Evolutionary conservation across 176 grass and related monocot species (phyloP), one percentile per base, ranked within the genome.

Genomic region (Thalia dealbata): DNA sequence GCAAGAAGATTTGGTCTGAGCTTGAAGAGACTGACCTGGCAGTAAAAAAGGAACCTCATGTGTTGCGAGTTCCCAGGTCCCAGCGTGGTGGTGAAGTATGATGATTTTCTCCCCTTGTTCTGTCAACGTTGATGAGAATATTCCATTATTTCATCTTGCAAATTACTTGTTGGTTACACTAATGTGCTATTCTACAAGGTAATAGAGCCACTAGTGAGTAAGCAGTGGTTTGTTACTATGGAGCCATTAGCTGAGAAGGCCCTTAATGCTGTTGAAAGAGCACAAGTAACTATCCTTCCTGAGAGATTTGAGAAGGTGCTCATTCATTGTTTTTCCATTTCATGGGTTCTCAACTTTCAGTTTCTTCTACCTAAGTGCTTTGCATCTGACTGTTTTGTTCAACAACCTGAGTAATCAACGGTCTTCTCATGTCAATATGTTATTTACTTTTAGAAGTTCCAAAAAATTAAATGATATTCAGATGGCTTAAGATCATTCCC

Each of bases 211-310:
- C 84, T 97, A 67, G 91, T 97, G 82, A 97, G 93, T 81, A 97
- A 97, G 51, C 93, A 97, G 45, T 97, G 93, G 93, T 92, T 97
- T 97, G 89, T 97, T 78, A 86, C 89, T 15, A 97, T 97, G 93
- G 93, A 97, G 44, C 85, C 85, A 73, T 77, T 97, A 64, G 89
- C 89, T 79, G 87, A 97, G 86, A 92, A 90, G 62, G 89, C 93
- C 73, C 85, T 97, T 77, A 50, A 80, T 80, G 93, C 83, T 58
- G 87, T 97, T 84, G 89, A 92, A 81, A 76, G 90, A 2, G 83
- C 89, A 54, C 65, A 92, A 84, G 76, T 97, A 73, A 92, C 82
- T 76, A 97, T 97, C 86, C 87, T 92, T 81, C 93, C 93, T 27
- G 93, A 97, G 38, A 90, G 93, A 77, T 97, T 92, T 90, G 93